These are phyloP conservation scores for Chlamydomonas incerta DNA, from an alignment of 139 green algal species.

Conservation along the genomic window DNA sequence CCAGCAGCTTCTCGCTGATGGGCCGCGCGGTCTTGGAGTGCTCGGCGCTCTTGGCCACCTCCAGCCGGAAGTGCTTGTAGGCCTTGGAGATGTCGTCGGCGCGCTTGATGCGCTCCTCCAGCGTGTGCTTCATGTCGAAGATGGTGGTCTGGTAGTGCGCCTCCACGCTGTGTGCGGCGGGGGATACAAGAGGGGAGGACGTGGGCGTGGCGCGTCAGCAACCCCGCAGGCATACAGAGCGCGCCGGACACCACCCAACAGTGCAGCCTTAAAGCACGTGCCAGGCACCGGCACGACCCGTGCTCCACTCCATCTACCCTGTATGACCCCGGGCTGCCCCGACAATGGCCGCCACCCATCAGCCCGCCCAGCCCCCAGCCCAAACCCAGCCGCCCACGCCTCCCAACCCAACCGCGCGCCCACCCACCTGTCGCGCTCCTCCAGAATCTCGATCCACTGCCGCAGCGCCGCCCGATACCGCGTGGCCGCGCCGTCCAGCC, in stretches of 20 bases:
- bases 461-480: slow-evolving; percentile 69
- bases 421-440: slow-evolving; percentile 54
- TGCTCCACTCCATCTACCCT: too few species aligned
- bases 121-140: slow-evolving; percentile 63
- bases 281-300: too few species aligned
- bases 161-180: slow-evolving; percentile 51
- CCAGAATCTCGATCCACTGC: slow-evolving; percentile 68
- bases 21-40: slow-evolving; percentile 63
- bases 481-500: slow-evolving; percentile 63
- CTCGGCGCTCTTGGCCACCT: slow-evolving; percentile 70
- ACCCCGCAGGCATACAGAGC: too few species aligned
- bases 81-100: slow-evolving; percentile 69
- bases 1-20: slow-evolving; percentile 64
- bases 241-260: too few species aligned
- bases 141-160: slow-evolving; percentile 67
- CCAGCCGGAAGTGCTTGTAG: slow-evolving; percentile 72
- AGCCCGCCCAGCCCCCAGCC: too few species aligned
- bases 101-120: slow-evolving; percentile 67
- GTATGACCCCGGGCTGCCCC: too few species aligned
- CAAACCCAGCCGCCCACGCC: too few species aligned
- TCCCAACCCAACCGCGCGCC: too few species aligned
- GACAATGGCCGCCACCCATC: too few species aligned
- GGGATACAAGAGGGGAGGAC: too few species aligned
- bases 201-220: too few species aligned
- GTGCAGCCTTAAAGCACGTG: too few species aligned